phyloP scores from a whole-genome alignment of 2,329 filamentous ascomycete species.

The Bertia moriformis region DNA sequence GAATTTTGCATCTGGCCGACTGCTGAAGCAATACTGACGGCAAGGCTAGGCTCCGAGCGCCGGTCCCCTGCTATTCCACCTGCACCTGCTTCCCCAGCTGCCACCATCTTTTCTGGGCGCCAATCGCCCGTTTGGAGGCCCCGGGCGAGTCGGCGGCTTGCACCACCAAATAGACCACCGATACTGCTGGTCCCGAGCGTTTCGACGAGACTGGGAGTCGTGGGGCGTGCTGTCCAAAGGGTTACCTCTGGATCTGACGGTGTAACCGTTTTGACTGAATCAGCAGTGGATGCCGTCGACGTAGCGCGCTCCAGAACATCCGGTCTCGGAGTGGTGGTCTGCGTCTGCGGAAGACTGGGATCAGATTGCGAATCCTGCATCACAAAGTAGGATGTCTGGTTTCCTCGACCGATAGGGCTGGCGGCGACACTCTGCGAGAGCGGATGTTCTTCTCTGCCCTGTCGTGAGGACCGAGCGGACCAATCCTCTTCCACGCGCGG shows the following conservation, averaged over 20 bases:
- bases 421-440: not conserved
- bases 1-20: conserved; percentile 22
- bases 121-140: conserved; percentile 18
- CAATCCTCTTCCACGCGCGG: not conserved
- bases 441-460: no score
- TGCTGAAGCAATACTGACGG: conserved; percentile 24
- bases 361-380: conserved; percentile 3
- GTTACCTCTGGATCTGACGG: no score
- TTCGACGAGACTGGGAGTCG: conserved; percentile 13
- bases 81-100: not conserved
- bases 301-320: not conserved
- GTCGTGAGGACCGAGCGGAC: not conserved
- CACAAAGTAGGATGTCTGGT: conserved; percentile 19
- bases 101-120: conserved; percentile 13
- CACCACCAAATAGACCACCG: conserved; percentile 21
- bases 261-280: not conserved
- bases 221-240: not conserved
- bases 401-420: conserved; percentile 8
- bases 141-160: conserved; percentile 17
- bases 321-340: not conserved
- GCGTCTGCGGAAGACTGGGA: not conserved
- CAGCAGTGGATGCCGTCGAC: not conserved
- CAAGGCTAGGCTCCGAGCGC: conserved; percentile 23
- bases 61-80: conserved; percentile 13
- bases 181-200: conserved; percentile 15